These are phyloP conservation scores for Gastrolobium bilobum DNA, from an alignment of 306 rosid genomes.

Conservation along the genomic window DNA sequence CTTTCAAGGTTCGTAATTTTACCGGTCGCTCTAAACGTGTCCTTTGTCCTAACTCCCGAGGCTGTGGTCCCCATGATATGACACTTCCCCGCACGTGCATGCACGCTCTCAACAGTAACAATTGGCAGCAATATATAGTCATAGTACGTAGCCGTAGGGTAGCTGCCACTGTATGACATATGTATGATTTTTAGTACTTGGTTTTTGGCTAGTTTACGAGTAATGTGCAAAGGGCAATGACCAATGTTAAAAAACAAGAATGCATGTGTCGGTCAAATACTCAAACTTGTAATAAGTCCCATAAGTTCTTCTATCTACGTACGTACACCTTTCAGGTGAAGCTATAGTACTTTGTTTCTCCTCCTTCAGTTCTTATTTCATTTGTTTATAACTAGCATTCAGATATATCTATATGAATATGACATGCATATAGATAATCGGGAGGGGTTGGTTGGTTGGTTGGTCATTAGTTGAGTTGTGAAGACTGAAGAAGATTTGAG, in stretches of 20 bases:
- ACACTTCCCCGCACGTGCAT: constrained; percentile 46
- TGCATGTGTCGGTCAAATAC: neutral
- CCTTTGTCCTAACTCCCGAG: neutral
- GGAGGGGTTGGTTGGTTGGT: constrained; percentile 35
- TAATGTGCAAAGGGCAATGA: neutral
- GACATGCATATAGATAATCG: constrained; percentile 11
- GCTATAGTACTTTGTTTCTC: constrained; percentile 10
- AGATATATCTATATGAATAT: constrained; percentile 8
- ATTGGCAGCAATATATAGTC: neutral
- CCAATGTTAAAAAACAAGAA: neutral
- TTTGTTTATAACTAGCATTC: neutral
- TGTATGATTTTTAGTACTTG: neutral
- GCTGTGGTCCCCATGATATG: constrained; percentile 28
- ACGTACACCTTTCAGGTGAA: constrained; percentile 41
- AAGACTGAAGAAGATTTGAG: constrained; percentile 20
- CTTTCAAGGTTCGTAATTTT: constrained; percentile 21
- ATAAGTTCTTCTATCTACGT: neutral
- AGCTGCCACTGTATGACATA: neutral
- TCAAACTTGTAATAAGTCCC: neutral
- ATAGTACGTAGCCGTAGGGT: neutral
- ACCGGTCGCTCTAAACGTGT: constrained; percentile 48
- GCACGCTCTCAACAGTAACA: constrained; percentile 13
- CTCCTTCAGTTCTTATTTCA: neutral
- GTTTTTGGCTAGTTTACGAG: neutral
- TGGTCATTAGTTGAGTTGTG: constrained; percentile 34